Evolutionary conservation across 192 early-diverging fungal genomes (phyloP), one percentile per base, ranked within the genome.

Genomic region (Coemansia sp.): DNA sequence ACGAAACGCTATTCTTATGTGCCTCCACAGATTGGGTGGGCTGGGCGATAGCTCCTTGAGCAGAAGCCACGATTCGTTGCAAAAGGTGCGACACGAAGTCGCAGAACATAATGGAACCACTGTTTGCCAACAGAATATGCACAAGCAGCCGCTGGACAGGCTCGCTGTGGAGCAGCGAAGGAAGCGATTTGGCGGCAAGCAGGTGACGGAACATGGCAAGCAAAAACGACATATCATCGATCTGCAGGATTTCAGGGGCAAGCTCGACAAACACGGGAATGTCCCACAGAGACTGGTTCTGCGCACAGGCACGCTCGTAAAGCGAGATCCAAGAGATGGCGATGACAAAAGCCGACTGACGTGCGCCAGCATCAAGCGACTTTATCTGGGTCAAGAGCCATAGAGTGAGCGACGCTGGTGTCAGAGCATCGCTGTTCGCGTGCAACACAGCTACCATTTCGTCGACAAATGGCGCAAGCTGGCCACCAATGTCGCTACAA

Each of bases 301-400:
- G 39, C 14, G 24, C 46, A 35, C 59, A 16, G 18, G 39, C 15
- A 48, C 75, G 64, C 36, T 64, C 57, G 48, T 69, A 39, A 15
- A 35, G 75, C 46, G 75, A 51, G 11, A 83, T 83, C 81, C 81
- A 83, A 11, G 65, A 46, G 11, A 75, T 69, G 34, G 64, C 45
- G 23, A 59, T 71, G 7, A 70, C 51, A 20, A 72, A 63, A 4
- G 64, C 61, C 10, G 67, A 48, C 64, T 73, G 66, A 4, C 67
- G 66, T n/a, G 9, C 61, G 5, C 49, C 63, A 26, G 21, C 48
- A 0, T 49, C 26, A 10, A 33, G 10, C 8, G 21, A 30, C 0
- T 45, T 5, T 1, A 56, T 64, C 55, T 67, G 67, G 5, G 18
- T 41, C 23, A 81, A 20, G 21, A 81, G 59, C 78, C 78, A 81